Base-by-base conservation (phyloP, 129 eudicot species). In the Gnaphalium uliginosum region DNA sequence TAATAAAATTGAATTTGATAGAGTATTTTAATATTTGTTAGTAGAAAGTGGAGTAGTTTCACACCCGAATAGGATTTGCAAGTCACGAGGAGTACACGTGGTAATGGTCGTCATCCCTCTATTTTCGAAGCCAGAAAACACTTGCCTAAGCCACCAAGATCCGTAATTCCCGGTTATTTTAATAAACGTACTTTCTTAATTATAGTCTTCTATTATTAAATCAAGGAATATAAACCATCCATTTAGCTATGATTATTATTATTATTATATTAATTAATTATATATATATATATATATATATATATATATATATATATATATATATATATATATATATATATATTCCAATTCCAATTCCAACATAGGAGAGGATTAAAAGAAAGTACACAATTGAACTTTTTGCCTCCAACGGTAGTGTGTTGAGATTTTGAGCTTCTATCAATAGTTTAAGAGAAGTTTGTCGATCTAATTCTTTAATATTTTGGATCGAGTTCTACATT, bases 51-150 rank as follows among this genome's bases (percentile, higher is more conserved):
- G 51, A 22, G 51, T 30, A 33, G 67, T 56, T 72, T n/a, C 66
- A 72, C 6, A 19, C 2, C 5, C 6, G 35, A 24, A 3, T 37
- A 37, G 60, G 21, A 17, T 29, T 56, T 18, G 51, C 18, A 66
- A 39, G 57, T 73, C 76, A 70, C 76, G 76, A 78, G 82, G 71
- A 21, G 23, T 60, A 21, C 82, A 78, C 76, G 82, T 70, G 77
- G 62, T 60, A 48, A 60, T 71, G 70, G 71, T 70, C 62, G 43
- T 69, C 76, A 14, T 59, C 72, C 17, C 77, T 69, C 71, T 6
- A 48, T 15, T 70, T 61, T 18, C 64, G 32, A 29, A 64, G 61
- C 32, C 63, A 19, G 19, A 48, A 64, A 48, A 63, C 64, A 48
- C 79, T 75, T 29, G 79, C 79, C 39, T 56, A 69, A 69, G 25